Conservation (phyloP, 164 flowering plant species). For the Houttuynia cordata region DNA sequence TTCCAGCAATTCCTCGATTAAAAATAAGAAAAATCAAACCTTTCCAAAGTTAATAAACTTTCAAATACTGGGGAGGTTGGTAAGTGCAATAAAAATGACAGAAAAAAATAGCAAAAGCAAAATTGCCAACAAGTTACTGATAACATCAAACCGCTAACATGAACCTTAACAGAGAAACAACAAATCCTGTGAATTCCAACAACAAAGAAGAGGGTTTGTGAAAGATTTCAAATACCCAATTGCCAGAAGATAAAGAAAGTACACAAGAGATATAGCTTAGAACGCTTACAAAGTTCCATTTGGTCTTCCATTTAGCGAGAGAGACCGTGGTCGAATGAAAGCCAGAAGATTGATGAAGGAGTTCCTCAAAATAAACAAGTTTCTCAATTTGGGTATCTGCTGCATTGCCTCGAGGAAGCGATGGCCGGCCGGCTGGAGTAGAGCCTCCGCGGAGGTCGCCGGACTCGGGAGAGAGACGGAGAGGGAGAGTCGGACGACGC, state of each 20-base stretch:
- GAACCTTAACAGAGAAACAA: too few species aligned
- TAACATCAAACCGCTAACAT: too few species aligned
- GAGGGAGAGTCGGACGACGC: too few species aligned
- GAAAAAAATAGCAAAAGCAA: too few species aligned
- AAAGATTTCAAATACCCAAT: too few species aligned
- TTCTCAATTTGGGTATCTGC: constrained; percentile 38
- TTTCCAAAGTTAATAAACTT: too few species aligned
- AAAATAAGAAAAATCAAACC: too few species aligned
- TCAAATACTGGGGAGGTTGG: neutral
- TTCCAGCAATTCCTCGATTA: neutral
- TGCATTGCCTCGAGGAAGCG: neutral
- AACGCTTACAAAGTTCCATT: constrained; percentile 38
- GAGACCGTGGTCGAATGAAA: constrained; percentile 48
- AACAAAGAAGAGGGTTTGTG: too few species aligned
- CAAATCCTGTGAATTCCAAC: too few species aligned
- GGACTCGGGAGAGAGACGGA: neutral
- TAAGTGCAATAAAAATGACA: neutral
- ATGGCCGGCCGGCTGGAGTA: neutral
- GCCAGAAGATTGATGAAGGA: constrained; percentile 18
- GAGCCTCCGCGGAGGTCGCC: neutral
- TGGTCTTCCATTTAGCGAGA: constrained; percentile 40
- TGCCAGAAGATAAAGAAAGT: too few species aligned
- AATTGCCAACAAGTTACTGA: too few species aligned
- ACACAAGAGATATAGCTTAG: too few species aligned
- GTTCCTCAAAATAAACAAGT: constrained; percentile 18